Percentiles rank a stretch among this genome's conserved stretches.
Conservation (phyloP, 2,329 filamentous ascomycete genomes). For the Aspergillus hiratsukae region DNA sequence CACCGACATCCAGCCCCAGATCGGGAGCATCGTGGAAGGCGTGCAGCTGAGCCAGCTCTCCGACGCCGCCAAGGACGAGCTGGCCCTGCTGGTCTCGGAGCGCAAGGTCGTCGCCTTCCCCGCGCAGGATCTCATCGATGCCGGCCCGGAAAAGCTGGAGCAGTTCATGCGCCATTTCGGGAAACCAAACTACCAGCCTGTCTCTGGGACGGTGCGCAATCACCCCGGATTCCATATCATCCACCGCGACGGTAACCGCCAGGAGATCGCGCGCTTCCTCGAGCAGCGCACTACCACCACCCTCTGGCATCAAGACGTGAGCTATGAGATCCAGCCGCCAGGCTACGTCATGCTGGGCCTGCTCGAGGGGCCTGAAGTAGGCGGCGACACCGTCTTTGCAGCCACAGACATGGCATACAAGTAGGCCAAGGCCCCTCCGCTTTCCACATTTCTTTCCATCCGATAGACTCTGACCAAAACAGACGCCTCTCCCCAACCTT, state of each 20-base stretch:
- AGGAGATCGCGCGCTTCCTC: constrained; percentile 42
- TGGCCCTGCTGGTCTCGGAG: constrained; percentile 64
- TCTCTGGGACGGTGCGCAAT: constrained; percentile 38
- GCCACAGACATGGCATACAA: constrained; percentile 44
- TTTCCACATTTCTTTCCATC: too few relatives aligned
- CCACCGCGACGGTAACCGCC: constrained; percentile 42
- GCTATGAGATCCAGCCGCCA: constrained; percentile 46
- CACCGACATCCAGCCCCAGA: constrained; percentile 39
- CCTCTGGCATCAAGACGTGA: constrained; percentile 48
- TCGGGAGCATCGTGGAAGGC: constrained; percentile 40
- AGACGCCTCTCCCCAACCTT: constrained; percentile 49
- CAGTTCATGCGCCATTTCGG: constrained; percentile 45
- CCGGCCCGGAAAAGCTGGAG: constrained; percentile 40
- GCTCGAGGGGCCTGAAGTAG: constrained; percentile 47
- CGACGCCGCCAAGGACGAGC: constrained; percentile 47
- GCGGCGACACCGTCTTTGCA: constrained; percentile 46
- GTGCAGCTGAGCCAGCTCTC: constrained; percentile 47
- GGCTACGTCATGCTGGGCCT: constrained; percentile 47
- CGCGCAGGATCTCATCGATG: constrained; percentile 47
- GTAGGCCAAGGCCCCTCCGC: constrained; percentile 22
- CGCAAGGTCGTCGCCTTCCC: constrained; percentile 53
- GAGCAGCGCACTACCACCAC: constrained; percentile 44
- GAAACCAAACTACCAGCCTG: constrained; percentile 43
- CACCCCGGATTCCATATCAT: constrained; percentile 46
- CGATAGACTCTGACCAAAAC: not conserved